A percentile compares a stretch with the other conserved stretches of the same genome.
Evolutionary conservation across 352 stramenopile species (phyloP).

Genomic region (Pythium dissimile): DNA sequence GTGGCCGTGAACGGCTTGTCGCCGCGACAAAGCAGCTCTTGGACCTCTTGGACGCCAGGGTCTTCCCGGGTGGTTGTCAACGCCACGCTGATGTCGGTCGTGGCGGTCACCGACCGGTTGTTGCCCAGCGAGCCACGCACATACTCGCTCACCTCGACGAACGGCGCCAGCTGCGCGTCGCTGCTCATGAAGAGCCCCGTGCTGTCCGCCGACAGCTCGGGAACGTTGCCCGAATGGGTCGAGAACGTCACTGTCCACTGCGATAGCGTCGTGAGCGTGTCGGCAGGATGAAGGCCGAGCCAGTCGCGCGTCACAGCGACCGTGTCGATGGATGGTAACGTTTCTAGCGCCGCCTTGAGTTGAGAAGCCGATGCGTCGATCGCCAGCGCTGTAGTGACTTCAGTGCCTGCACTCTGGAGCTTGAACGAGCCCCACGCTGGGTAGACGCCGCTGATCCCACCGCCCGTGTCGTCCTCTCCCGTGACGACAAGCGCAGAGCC

Average conservation of each 20-base stretch:
- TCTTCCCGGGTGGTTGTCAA: constrained; percentile 51
- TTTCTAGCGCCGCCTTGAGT: constrained; percentile 73
- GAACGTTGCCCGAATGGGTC: constrained; percentile 47
- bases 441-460: constrained; percentile 71
- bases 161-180: constrained; percentile 49
- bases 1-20: constrained; percentile 41
- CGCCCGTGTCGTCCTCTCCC: constrained; percentile 44
- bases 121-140: constrained; percentile 58
- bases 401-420: constrained; percentile 39
- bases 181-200: constrained; percentile 35
- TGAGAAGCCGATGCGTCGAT: constrained; percentile 55
- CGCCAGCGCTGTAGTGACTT: constrained; percentile 48
- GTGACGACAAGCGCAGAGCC: constrained; percentile 35
- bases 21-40: constrained; percentile 58
- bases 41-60: constrained; percentile 65
- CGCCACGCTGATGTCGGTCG: constrained; percentile 47
- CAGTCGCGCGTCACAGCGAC: constrained; percentile 77
- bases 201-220: constrained; percentile 41
- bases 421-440: constrained; percentile 86
- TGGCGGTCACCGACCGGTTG: constrained; percentile 54
- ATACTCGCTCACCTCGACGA: constrained; percentile 49
- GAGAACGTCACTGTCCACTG: constrained; percentile 76
- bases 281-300: constrained; percentile 49
- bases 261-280: constrained; percentile 35
- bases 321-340: constrained; percentile 70